A percentile compares a stretch with the other conserved stretches of the same genome.
phyloP scores from a whole-genome alignment of 2,329 filamentous ascomycete genomes.

The Calonectria pseudoturangicola region DNA sequence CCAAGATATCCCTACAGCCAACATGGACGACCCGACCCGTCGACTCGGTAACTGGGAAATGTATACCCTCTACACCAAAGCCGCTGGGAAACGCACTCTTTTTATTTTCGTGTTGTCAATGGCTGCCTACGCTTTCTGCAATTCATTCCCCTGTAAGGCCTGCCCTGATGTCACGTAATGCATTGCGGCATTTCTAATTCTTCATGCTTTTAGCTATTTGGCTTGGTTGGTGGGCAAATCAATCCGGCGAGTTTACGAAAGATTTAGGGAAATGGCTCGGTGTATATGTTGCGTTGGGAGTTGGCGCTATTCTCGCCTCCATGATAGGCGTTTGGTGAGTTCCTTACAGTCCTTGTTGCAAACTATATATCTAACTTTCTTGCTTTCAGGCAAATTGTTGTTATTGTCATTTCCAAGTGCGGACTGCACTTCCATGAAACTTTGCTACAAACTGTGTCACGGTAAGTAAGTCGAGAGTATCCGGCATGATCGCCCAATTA shows the following conservation, averaged over 20 bases:
- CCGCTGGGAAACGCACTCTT: conserved; percentile 18
- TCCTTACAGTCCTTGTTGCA: too few relatives aligned
- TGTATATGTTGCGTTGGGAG: conserved; percentile 30
- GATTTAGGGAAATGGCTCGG: conserved; percentile 32
- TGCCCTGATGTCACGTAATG: neutral
- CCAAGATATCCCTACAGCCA: neutral
- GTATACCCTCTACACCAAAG: conserved; percentile 23
- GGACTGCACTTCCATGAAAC: conserved; percentile 32
- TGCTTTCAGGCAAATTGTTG: conserved; percentile 24
- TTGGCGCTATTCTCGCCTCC: conserved; percentile 28
- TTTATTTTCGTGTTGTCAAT: conserved; percentile 19
- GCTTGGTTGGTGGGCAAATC: conserved; percentile 33
- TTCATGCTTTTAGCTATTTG: conserved; percentile 12
- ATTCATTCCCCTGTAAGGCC: conserved; percentile 24
- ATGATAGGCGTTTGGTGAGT: conserved; percentile 29
- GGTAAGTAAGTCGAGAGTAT: conserved; percentile 11
- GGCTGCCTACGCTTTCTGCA: conserved; percentile 31
- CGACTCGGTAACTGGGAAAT: conserved; percentile 33
- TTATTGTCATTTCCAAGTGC: conserved; percentile 31
- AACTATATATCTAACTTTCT: neutral
- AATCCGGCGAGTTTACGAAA: conserved; percentile 14
- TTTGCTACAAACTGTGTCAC: conserved; percentile 27
- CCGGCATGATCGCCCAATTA: neutral
- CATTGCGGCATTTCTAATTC: neutral
- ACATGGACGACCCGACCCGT: conserved; percentile 27